phyloP scores from a whole-genome alignment of 2,329 filamentous ascomycete species.

The Aureobasidium namibiae region DNA sequence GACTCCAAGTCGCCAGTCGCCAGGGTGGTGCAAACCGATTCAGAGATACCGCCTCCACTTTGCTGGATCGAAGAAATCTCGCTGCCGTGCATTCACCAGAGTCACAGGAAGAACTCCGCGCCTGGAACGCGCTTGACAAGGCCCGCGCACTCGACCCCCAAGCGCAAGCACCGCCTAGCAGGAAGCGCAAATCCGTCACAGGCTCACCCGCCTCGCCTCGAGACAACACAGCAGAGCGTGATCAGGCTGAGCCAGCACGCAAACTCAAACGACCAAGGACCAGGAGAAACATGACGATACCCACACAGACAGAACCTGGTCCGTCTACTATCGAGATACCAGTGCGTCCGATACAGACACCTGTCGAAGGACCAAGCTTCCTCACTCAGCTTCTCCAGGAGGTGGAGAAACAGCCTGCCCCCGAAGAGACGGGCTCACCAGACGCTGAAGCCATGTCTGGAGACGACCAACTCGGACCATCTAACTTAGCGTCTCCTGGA shows the following conservation, averaged over 20 bases:
- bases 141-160: slow-evolving; percentile 60
- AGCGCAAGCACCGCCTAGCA: slow-evolving; percentile 32
- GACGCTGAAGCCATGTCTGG: slow-evolving; percentile 21
- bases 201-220: slow-evolving; percentile 60
- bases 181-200: slow-evolving; percentile 73
- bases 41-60: slow-evolving; percentile 44
- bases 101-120: slow-evolving; percentile 66
- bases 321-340: slow-evolving; percentile 20
- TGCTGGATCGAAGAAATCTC: slow-evolving; percentile 37
- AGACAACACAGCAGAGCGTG: not conserved
- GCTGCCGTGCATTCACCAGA: slow-evolving; percentile 33
- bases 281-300: slow-evolving; percentile 50
- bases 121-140: slow-evolving; percentile 87
- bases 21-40: slow-evolving; percentile 61
- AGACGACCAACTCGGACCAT: slow-evolving; percentile 26
- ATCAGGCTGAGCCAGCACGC: slow-evolving; percentile 60
- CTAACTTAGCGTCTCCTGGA: slow-evolving; percentile 53
- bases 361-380: slow-evolving; percentile 56
- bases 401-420: slow-evolving; percentile 55
- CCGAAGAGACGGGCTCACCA: slow-evolving; percentile 28
- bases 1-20: slow-evolving; percentile 71
- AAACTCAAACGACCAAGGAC: slow-evolving; percentile 84
- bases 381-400: slow-evolving; percentile 81
- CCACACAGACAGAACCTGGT: slow-evolving; percentile 24
- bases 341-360: slow-evolving; percentile 16